Evolutionary conservation across 2,329 filamentous ascomycete genomes (phyloP).

Genomic region (Rugonectria rugulosa): DNA sequence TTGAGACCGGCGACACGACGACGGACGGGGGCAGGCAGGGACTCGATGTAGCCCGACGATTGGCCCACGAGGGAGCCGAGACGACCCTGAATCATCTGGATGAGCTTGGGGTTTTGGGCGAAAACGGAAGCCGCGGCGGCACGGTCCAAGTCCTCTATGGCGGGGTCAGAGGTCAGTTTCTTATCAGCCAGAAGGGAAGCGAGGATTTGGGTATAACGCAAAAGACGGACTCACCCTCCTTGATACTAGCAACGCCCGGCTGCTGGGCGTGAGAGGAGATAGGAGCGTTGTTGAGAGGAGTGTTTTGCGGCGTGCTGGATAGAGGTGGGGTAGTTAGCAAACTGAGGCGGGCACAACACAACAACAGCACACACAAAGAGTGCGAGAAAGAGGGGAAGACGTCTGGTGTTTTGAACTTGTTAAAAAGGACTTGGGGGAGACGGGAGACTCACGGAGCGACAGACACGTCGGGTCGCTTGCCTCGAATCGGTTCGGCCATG

Average conservation of each 20-base stretch:
- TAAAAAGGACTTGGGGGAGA: constrained; percentile 11
- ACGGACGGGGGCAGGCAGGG: constrained; percentile 86
- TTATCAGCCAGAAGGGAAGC: constrained; percentile 18
- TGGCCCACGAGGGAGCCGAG: constrained; percentile 91
- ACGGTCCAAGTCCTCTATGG: constrained; percentile 86
- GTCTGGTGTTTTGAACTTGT: constrained; percentile 18
- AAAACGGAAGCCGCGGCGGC: constrained; percentile 89
- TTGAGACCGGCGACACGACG: constrained; percentile 94
- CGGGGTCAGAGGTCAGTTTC: constrained; percentile 27
- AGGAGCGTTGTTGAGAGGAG: constrained; percentile 91
- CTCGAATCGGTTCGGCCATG: constrained; percentile 71
- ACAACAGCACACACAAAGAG: constrained; percentile 14
- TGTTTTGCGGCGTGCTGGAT: constrained; percentile 97
- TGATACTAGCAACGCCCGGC: constrained; percentile 92
- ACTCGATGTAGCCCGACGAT: constrained; percentile 98
- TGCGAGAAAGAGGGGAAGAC: constrained; percentile 17
- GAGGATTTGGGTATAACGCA: constrained; percentile 1
- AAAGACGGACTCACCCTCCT: constrained; percentile 77
- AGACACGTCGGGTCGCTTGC: constrained; percentile 65
- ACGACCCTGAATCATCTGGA: constrained; percentile 97
- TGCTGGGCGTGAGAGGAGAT: constrained; percentile 98
- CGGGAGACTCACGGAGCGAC: constrained; percentile 63
- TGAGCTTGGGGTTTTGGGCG: constrained; percentile 91
- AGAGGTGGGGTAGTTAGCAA: constrained; percentile 51
- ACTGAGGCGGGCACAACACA: constrained; percentile 33